Conservation (phyloP, 345 rosid genomes). For the Camelina sativa region DNA sequence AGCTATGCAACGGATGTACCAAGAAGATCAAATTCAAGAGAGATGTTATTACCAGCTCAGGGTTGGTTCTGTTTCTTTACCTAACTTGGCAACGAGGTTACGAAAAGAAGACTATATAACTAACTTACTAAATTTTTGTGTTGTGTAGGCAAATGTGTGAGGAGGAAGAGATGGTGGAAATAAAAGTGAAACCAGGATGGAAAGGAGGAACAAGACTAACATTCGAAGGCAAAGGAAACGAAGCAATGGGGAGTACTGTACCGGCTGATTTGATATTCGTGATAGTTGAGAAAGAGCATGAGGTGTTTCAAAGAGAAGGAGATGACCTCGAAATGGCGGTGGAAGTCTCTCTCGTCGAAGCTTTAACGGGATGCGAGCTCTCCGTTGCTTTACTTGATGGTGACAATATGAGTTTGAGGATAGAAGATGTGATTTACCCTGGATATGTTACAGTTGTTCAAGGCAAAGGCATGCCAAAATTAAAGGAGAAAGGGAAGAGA, state of each 20-base stretch:
- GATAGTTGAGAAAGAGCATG: conserved; percentile 64
- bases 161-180: conserved; percentile 66
- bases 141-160: conserved; percentile 43
- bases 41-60: conserved; percentile 62
- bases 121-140: neutral
- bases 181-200: conserved; percentile 92
- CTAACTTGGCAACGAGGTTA: neutral
- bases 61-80: conserved; percentile 53
- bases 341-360: conserved; percentile 64
- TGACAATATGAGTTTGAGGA: conserved; percentile 42
- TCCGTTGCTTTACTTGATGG: conserved; percentile 66
- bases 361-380: conserved; percentile 65
- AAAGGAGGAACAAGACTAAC: conserved; percentile 77
- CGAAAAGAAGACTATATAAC: neutral
- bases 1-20: conserved; percentile 73
- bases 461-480: conserved; percentile 75
- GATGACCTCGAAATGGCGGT: conserved; percentile 65
- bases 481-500: conserved; percentile 57
- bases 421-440: conserved; percentile 61
- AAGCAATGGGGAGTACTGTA: conserved; percentile 55
- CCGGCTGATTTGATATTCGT: conserved; percentile 72
- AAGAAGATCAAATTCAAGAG: conserved; percentile 80
- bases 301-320: conserved; percentile 61
- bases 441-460: conserved; percentile 54
- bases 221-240: conserved; percentile 81